Conservation (phyloP, 1,284 basidiomycete genomes). For the Meripilus lineatus region DNA sequence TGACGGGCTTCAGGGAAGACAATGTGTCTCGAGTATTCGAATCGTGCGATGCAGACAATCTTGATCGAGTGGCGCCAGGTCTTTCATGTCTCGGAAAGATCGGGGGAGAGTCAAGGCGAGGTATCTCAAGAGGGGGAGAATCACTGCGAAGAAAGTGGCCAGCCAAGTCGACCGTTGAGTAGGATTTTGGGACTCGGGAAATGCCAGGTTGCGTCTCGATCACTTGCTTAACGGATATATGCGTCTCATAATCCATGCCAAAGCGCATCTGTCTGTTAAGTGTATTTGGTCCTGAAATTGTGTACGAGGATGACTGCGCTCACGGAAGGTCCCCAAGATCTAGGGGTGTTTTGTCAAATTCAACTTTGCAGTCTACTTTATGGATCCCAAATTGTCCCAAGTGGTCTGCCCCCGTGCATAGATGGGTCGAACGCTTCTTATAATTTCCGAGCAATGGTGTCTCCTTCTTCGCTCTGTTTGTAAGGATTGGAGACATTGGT, state of each 20-base stretch:
- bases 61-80: conserved; percentile 16
- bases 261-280: conserved; percentile 29
- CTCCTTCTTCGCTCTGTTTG: conserved; percentile 30
- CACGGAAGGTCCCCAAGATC: conserved; percentile 15
- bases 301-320: conserved; percentile 3
- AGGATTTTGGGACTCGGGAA: background rate
- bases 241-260: conserved; percentile 25
- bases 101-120: conserved; percentile 32
- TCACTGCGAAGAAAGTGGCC: conserved; percentile 31
- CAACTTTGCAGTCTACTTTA: background rate
- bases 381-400: conserved; percentile 6
- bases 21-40: background rate
- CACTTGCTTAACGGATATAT: conserved; percentile 15
- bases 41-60: background rate
- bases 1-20: conserved; percentile 11
- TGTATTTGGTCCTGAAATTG: background rate
- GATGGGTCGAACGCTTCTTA: no score
- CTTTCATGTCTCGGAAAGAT: conserved; percentile 40
- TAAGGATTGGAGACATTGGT: conserved; percentile 38
- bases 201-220: conserved; percentile 15
- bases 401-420: background rate
- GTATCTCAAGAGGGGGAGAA: conserved; percentile 28
- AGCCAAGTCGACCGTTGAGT: conserved; percentile 15
- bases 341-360: background rate
- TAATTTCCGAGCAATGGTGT: conserved; percentile 30